Percentiles rank a stretch among this genome's conserved stretches.
Evolutionary conservation across 352 stramenopile species (phyloP).

Genomic region (Aphanomyces euteiches): DNA sequence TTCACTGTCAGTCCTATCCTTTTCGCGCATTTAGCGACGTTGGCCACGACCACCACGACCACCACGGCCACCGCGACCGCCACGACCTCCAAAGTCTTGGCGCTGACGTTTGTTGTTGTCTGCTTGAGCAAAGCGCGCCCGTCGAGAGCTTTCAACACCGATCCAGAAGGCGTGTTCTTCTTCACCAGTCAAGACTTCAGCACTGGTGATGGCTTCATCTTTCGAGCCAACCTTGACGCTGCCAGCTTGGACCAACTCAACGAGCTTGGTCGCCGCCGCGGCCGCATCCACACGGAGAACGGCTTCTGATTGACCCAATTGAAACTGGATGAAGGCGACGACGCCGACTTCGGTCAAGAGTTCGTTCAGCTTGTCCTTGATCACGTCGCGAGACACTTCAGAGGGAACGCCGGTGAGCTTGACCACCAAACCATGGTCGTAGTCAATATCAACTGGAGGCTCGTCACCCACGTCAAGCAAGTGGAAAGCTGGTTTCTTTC

Average conservation of each 20-base stretch:
- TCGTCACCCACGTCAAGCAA: slow-evolving; percentile 63
- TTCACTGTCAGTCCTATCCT: too few relatives aligned
- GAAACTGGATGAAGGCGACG: slow-evolving; percentile 84
- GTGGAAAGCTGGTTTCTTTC: slow-evolving; percentile 73
- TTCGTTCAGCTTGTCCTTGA: slow-evolving; percentile 83
- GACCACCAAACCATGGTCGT: slow-evolving; percentile 84
- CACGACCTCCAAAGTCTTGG: slow-evolving; percentile 29
- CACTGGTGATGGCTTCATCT: slow-evolving; percentile 54
- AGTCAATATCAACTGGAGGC: slow-evolving; percentile 72
- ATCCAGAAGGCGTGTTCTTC: slow-evolving; percentile 85
- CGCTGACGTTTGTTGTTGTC: slow-evolving; percentile 65
- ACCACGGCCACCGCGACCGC: slow-evolving; percentile 34
- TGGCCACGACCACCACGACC: slow-evolving; percentile 46
- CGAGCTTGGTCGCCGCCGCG: slow-evolving; percentile 59
- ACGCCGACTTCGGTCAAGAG: slow-evolving; percentile 66
- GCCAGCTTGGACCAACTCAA: slow-evolving; percentile 51
- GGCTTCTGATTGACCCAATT: slow-evolving; percentile 67
- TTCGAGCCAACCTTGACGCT: slow-evolving; percentile 60
- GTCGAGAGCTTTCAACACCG: slow-evolving; percentile 61
- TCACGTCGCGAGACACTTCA: slow-evolving; percentile 77
- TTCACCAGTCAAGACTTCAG: slow-evolving; percentile 59
- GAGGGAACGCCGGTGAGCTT: slow-evolving; percentile 61
- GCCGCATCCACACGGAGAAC: slow-evolving; percentile 58
- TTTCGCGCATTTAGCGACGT: slow-evolving; percentile 5
- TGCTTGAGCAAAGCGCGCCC: slow-evolving; percentile 75